Evolutionary conservation across 352 stramenopile species (phyloP), one percentile per base, ranked within the genome.

Genomic region (Thalassiosira mediterranea): DNA sequence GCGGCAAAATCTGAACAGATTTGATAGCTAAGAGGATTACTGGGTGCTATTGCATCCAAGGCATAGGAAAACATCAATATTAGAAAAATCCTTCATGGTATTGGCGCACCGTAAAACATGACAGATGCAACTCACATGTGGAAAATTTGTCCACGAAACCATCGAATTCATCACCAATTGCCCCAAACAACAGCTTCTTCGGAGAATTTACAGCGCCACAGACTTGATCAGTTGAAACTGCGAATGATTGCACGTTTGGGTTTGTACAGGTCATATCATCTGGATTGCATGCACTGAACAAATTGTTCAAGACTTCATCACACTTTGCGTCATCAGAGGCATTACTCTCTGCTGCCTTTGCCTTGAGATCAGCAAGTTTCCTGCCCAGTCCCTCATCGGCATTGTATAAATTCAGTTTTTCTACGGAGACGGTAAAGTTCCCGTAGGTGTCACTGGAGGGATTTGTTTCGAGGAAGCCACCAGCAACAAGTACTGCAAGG

Each of bases 101-200:
- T 15, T 44, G 8, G 37, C 37, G 8, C 8, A 15, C 37, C 37
- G 8, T 44, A 44, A 15, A 15, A 15, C 37, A 44, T 15, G 8
- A 8, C 15, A 8, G 8, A 44, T 44, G 8, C 37, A 44, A 44
- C 8, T 8, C 37, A 15, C 37, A 15, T 8, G 8, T 44, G 37
- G 8, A 44, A 15, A 44, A 15, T 44, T 44, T 25, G 23, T 64
- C 56, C 15, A 15, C 23, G 34, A 66, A 66, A 1, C 37, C 37
- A 66, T 66, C 57, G 52, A 66, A 66, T 38, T 66, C 57, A 54
- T 66, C 19, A 32, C 57, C 57, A 54, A 66, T 54, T 8, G 57
- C 38, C 19, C 52, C 57, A 54, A 66, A 54, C 15, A 13, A 7
- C 0, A 66, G 25, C n/a, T 66, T 66, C 1, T 2, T 66, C 3